Conservation (phyloP, 1,284 basidiomycete genomes). For the Heterobasidion parviporum region DNA sequence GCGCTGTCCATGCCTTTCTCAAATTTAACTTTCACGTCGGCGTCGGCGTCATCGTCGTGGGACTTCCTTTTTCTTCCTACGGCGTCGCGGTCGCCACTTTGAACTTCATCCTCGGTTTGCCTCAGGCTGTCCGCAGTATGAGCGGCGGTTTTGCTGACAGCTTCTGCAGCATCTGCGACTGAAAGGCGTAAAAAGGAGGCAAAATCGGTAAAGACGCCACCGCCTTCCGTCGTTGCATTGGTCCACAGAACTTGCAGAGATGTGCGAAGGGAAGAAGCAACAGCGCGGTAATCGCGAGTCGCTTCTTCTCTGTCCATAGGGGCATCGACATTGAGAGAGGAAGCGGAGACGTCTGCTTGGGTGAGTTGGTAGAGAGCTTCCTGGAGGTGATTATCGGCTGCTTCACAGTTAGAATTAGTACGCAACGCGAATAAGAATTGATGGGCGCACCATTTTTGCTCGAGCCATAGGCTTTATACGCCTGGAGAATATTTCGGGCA, state of each 20-base stretch:
- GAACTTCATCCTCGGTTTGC: slow-evolving; percentile 45
- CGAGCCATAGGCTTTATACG: slow-evolving; percentile 42
- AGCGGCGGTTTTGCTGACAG: slow-evolving; percentile 40
- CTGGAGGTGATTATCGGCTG: slow-evolving; percentile 56
- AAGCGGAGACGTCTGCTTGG: slow-evolving; percentile 36
- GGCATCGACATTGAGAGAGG: slow-evolving; percentile 20
- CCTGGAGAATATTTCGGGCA: slow-evolving; percentile 37
- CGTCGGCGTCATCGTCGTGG: slow-evolving; percentile 32
- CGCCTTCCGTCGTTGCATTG: slow-evolving; percentile 42
- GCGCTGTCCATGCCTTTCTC: slow-evolving; percentile 57
- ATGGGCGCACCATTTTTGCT: slow-evolving; percentile 47
- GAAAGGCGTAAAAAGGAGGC: slow-evolving; percentile 53
- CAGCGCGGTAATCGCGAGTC: slow-evolving; percentile 35
- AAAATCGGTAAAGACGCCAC: slow-evolving; percentile 48
- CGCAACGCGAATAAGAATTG: background rate
- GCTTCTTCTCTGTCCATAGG: slow-evolving; percentile 35
- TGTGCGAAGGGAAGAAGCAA: slow-evolving; percentile 39
- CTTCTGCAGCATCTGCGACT: slow-evolving; percentile 54
- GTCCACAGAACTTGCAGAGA: slow-evolving; percentile 44
- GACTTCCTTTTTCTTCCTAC: slow-evolving; percentile 44
- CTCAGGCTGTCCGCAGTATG: slow-evolving; percentile 42
- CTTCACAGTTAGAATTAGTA: background rate
- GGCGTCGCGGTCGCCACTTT: slow-evolving; percentile 46
- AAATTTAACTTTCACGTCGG: slow-evolving; percentile 38
- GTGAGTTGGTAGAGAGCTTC: slow-evolving; percentile 54